These are phyloP conservation scores for Ophiostoma angusticollis DNA, from an alignment of 2,329 filamentous ascomycete species.

Conservation along the genomic window DNA sequence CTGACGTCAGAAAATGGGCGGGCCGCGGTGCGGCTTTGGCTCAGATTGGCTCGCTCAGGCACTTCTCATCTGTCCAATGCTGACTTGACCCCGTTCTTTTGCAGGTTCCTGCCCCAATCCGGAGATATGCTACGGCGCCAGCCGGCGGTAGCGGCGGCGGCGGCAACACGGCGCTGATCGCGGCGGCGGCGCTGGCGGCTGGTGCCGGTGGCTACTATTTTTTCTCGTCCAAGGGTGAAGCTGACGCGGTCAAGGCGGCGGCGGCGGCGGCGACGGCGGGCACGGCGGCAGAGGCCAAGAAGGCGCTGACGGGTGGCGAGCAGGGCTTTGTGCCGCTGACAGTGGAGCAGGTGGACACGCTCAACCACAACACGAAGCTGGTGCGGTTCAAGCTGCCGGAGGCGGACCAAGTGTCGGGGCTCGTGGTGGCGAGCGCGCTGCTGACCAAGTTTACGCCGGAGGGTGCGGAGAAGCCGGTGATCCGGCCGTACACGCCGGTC, in stretches of 20 bases:
- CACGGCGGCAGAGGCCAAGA: slow-evolving; percentile 24
- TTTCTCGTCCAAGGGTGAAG: slow-evolving; percentile 34
- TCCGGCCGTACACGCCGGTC: slow-evolving; percentile 86
- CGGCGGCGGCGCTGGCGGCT: slow-evolving; percentile 42
- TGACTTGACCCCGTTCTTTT: neutral
- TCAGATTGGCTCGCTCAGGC: too few relatives aligned
- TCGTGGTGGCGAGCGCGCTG: slow-evolving; percentile 72
- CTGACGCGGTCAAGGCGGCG: slow-evolving; percentile 29
- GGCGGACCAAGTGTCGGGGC: slow-evolving; percentile 69
- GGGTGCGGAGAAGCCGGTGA: slow-evolving; percentile 64
- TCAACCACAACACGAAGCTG: slow-evolving; percentile 94
- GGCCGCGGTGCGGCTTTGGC: too few relatives aligned
- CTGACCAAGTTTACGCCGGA: slow-evolving; percentile 83
- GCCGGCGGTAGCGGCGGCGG: slow-evolving; percentile 34
- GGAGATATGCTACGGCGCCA: slow-evolving; percentile 54
- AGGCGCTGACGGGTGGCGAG: slow-evolving; percentile 65
- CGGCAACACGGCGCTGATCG: slow-evolving; percentile 45
- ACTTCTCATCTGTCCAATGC: neutral
- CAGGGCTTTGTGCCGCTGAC: slow-evolving; percentile 79
- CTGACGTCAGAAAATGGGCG: slow-evolving; percentile 6
- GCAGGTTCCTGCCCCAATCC: slow-evolving; percentile 25
- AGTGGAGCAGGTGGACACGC: slow-evolving; percentile 60
- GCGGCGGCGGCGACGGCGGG: slow-evolving; percentile 25
- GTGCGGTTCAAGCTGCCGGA: slow-evolving; percentile 81
- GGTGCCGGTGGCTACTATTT: slow-evolving; percentile 45